phyloP scores from a whole-genome alignment of 1,284 basidiomycete genomes.

The Thecaphora thlaspeos region DNA sequence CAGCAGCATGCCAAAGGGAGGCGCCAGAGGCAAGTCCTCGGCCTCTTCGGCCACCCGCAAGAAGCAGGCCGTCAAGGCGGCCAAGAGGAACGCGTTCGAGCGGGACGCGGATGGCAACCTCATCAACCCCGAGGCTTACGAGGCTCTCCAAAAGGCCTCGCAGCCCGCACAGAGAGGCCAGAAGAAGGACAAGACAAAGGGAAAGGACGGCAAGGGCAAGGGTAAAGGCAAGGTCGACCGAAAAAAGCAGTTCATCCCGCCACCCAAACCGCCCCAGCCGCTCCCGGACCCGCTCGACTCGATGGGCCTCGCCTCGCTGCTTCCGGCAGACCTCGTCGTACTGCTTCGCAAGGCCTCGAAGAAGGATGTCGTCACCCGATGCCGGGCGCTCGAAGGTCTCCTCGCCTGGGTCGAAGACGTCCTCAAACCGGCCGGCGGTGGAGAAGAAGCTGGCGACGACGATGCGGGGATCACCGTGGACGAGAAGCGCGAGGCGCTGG shows the following conservation, averaged over 20 bases:
- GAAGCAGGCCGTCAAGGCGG: slow-evolving; percentile 53
- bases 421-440: slow-evolving; percentile 60
- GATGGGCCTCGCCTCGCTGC: slow-evolving; percentile 68
- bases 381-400: slow-evolving; percentile 83
- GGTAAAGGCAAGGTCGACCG: slow-evolving; percentile 43
- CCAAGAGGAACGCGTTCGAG: slow-evolving; percentile 42
- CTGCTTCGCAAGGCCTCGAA: slow-evolving; percentile 79
- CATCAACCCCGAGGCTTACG: slow-evolving; percentile 15
- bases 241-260: slow-evolving; percentile 54
- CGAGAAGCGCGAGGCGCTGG: slow-evolving; percentile 61
- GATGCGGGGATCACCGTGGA: slow-evolving; percentile 14
- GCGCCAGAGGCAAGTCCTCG: slow-evolving; percentile 50
- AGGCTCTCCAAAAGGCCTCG: slow-evolving; percentile 19
- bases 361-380: slow-evolving; percentile 85
- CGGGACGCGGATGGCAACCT: slow-evolving; percentile 28
- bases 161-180: slow-evolving; percentile 34
- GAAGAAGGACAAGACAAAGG: slow-evolving; percentile 48
- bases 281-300: slow-evolving; percentile 88
- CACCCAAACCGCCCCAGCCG: slow-evolving; percentile 68
- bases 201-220: slow-evolving; percentile 31
- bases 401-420: slow-evolving; percentile 66
- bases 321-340: slow-evolving; percentile 73
- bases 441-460: slow-evolving; percentile 15
- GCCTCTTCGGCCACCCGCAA: slow-evolving; percentile 55
- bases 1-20: slow-evolving; percentile 29